These are phyloP conservation scores for Phytophthora foliorum DNA, from an alignment of 352 stramenopile genomes.

Conservation along the genomic window DNA sequence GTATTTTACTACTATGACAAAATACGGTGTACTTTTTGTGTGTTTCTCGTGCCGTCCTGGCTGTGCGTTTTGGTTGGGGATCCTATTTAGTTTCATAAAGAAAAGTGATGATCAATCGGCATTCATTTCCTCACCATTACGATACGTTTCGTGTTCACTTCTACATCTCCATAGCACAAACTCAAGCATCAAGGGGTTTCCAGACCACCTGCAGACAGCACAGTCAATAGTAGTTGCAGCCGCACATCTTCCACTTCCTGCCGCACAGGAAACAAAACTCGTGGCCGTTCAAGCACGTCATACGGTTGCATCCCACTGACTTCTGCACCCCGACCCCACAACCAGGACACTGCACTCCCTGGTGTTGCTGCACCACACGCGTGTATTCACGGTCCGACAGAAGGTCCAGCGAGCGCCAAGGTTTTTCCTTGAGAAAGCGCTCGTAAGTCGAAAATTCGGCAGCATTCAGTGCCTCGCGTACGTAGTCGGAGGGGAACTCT, in stretches of 20 bases:
- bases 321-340: conserved; percentile 77
- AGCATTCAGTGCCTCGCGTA: conserved; percentile 47
- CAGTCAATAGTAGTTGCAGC: conserved; percentile 24
- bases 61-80: too few relatives aligned
- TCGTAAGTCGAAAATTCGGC: conserved; percentile 53
- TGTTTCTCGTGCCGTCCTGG: too few relatives aligned
- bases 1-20: too few relatives aligned
- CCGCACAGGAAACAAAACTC: conserved; percentile 70
- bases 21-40: too few relatives aligned
- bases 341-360: conserved; percentile 68
- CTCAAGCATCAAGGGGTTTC: not conserved
- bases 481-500: conserved; percentile 75
- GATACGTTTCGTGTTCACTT: conserved; percentile 5
- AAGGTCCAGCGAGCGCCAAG: conserved; percentile 54
- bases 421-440: conserved; percentile 63
- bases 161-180: not conserved
- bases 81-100: too few relatives aligned
- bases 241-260: conserved; percentile 52
- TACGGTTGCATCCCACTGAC: conserved; percentile 60
- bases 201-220: not conserved
- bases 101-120: too few relatives aligned
- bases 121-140: conserved; percentile 2
- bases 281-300: conserved; percentile 69
- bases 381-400: conserved; percentile 75
- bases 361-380: conserved; percentile 36